Conservation (phyloP, 202 grass and related monocot genomes). For the Bolboschoenoplectus hybrid region DNA sequence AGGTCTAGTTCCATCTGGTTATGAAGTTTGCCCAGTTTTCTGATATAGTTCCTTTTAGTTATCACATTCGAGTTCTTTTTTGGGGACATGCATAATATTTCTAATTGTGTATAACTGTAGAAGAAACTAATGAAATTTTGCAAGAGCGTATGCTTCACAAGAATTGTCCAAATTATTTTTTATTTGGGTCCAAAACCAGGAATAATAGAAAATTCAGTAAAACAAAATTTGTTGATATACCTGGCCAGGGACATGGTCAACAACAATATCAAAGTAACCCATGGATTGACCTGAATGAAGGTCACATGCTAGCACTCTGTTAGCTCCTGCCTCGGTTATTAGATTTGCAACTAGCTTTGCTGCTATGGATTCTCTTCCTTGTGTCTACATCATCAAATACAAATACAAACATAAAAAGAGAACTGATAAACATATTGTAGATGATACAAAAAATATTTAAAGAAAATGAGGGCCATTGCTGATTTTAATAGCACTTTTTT, state of each 20-base stretch:
- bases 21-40: background rate
- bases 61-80: background rate
- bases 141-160: background rate
- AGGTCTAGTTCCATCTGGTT: background rate
- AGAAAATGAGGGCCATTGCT: background rate
- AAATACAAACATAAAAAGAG: background rate
- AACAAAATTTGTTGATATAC: conserved; percentile 44
- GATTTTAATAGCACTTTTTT: background rate
- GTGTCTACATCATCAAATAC: conserved; percentile 54
- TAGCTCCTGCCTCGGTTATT: conserved; percentile 88
- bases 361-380: conserved; percentile 83
- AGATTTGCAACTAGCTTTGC: conserved; percentile 94
- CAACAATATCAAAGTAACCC: conserved; percentile 96
- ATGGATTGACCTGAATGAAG: conserved; percentile 95
- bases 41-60: background rate
- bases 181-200: background rate
- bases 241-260: conserved; percentile 90
- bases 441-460: background rate
- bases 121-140: background rate
- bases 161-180: background rate
- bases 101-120: background rate
- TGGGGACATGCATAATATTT: background rate
- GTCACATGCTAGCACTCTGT: conserved; percentile 85
- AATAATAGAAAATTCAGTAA: background rate
- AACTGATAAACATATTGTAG: background rate